phyloP scores from a whole-genome alignment of 306 rosid genomes.

The Mimosa bimucronata region DNA sequence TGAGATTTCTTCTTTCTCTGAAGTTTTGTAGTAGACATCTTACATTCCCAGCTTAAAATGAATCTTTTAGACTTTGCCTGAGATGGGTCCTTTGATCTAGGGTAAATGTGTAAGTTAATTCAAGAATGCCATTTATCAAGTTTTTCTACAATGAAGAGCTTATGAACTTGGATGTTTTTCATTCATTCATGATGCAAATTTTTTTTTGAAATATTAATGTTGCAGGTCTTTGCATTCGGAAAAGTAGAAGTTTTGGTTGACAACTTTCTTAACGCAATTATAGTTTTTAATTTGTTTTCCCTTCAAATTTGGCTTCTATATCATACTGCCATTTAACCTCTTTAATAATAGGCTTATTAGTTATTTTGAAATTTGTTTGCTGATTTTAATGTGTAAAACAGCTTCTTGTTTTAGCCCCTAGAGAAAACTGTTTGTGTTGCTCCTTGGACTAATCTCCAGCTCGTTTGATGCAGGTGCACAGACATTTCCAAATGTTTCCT shows the following conservation, averaged over 20 bases:
- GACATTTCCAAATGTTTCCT: constrained; percentile 51
- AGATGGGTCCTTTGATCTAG: not conserved
- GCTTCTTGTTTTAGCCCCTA: not conserved
- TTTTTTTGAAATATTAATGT: too few species aligned
- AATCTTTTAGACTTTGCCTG: not conserved
- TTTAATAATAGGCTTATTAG: not conserved
- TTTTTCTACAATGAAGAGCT: not conserved
- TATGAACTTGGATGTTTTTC: not conserved
- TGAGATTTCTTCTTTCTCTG: not conserved
- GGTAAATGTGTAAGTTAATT: not conserved
- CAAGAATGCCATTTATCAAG: not conserved
- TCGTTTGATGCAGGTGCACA: constrained; percentile 58
- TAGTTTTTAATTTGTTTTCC: not conserved
- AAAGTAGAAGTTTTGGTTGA: not conserved
- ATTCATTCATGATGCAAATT: not conserved
- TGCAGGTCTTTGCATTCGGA: too few species aligned
- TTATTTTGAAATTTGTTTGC: not conserved
- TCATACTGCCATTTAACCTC: not conserved
- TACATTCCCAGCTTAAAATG: not conserved
- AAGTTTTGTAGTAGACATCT: not conserved
- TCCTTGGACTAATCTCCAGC: not conserved
- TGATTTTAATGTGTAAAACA: not conserved
- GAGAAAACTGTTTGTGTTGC: constrained; percentile 4
- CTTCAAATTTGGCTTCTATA: not conserved
- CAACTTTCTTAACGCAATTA: not conserved